Percentiles rank a stretch among this genome's conserved stretches.
These are phyloP conservation scores for Penicilliopsis zonata DNA, from an alignment of 495 filamentous ascomycete species.

Conservation along the genomic window DNA sequence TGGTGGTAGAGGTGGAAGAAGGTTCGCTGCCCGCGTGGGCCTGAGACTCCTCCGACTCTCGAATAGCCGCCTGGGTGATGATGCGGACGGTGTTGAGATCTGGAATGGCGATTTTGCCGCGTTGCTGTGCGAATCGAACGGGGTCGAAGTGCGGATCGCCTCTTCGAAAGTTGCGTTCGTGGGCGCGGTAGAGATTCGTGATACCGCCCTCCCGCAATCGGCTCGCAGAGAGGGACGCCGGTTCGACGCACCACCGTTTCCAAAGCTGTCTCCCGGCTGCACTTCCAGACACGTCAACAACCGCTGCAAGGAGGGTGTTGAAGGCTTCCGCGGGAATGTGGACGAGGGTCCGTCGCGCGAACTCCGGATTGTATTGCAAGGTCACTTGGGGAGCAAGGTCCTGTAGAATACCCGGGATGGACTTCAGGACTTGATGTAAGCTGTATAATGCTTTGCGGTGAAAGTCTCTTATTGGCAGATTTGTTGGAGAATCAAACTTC, in stretches of 20 bases:
- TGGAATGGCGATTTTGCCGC: conserved; percentile 18
- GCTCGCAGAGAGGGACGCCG: conserved; percentile 6
- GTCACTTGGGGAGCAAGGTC: conserved; percentile 10
- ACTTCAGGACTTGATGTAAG: conserved; percentile 14
- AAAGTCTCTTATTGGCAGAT: conserved; percentile 9
- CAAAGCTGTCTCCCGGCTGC: conserved; percentile 26
- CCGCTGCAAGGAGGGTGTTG: conserved; percentile 31
- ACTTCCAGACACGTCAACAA: conserved; percentile 36
- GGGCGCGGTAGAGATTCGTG: conserved; percentile 10
- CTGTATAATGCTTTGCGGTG: conserved; percentile 18
- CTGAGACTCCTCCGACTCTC: conserved; percentile 14
- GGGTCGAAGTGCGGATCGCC: conserved; percentile 20
- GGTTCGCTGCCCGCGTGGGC: conserved; percentile 10
- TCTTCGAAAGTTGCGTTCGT: conserved; percentile 10
- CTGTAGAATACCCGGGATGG: conserved; percentile 15
- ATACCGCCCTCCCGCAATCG: conserved; percentile 21
- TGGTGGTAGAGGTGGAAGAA: too few relatives aligned
- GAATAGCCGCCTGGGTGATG: conserved; percentile 23
- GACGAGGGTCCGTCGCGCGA: conserved; percentile 8
- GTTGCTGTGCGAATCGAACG: conserved; percentile 13
- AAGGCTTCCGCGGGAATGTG: conserved; percentile 29
- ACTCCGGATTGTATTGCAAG: conserved; percentile 4
- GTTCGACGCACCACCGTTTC: conserved; percentile 28
- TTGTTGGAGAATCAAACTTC: conserved; percentile 17
- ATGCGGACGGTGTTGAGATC: conserved; percentile 31